phyloP scores from a whole-genome alignment of 2,329 filamentous ascomycete species.

The Scorias spongiosa region DNA sequence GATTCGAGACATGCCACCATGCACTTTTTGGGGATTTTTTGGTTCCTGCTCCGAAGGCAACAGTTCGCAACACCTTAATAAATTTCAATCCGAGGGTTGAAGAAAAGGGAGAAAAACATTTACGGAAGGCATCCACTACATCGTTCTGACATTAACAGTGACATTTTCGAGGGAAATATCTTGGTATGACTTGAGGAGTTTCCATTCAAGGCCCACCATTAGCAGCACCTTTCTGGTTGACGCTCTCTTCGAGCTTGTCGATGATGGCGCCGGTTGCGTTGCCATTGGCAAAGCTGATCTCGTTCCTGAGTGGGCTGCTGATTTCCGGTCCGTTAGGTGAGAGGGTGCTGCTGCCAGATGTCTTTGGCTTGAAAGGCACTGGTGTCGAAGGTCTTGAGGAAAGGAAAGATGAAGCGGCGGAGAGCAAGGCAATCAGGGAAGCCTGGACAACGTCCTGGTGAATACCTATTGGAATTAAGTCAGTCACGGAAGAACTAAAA shows the following conservation, averaged over 20 bases:
- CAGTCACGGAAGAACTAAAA: too few relatives aligned
- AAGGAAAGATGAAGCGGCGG: constrained; percentile 71
- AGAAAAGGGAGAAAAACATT: too few relatives aligned
- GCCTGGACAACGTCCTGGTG: constrained; percentile 87
- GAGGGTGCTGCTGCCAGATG: constrained; percentile 33
- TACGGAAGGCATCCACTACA: too few relatives aligned
- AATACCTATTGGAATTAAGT: constrained; percentile 28
- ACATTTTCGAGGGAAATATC: too few relatives aligned
- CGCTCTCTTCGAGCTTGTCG: constrained; percentile 16
- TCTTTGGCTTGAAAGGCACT: constrained; percentile 43
- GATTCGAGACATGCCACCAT: too few relatives aligned
- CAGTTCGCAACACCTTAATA: too few relatives aligned
- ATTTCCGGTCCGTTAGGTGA: constrained; percentile 7
- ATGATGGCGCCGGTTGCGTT: constrained; percentile 18
- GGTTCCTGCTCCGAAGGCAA: too few relatives aligned
- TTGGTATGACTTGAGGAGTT: too few relatives aligned
- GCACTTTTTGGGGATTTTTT: too few relatives aligned
- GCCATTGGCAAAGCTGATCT: constrained; percentile 14
- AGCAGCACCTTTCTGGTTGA: constrained; percentile 4
- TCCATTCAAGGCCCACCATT: not conserved
- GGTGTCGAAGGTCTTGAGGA: constrained; percentile 55
- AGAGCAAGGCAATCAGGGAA: constrained; percentile 70
- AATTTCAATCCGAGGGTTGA: too few relatives aligned
- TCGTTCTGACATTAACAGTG: too few relatives aligned
- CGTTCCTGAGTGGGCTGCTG: constrained; percentile 14